A percentile compares a stretch with the other conserved stretches of the same genome.
These are phyloP conservation scores for Aegilops tauschii DNA, from an alignment of 176 grass and related monocot species.

Conservation along the genomic window DNA sequence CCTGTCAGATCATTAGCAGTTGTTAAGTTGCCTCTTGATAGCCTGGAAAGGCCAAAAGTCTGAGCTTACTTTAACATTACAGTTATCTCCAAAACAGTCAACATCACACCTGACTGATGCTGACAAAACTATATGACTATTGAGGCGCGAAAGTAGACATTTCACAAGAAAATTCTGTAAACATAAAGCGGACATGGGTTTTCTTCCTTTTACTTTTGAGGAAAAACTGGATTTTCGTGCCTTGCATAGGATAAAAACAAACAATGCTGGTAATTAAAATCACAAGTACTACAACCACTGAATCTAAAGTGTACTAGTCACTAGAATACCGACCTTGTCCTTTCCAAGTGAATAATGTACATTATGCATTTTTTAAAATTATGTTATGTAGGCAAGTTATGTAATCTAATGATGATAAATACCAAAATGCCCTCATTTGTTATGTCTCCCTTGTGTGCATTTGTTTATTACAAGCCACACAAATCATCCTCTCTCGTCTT, in stretches of 20 bases:
- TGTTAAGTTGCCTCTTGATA: neutral
- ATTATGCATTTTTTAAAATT: neutral
- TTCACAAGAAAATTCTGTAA: neutral
- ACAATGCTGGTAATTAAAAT: neutral
- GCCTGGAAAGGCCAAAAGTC: neutral
- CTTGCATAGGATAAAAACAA: neutral
- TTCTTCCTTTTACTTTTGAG: neutral
- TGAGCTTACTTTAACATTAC: neutral
- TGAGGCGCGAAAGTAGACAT: neutral
- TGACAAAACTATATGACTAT: neutral
- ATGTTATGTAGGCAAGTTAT: neutral
- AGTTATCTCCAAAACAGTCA: neutral
- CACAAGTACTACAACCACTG: neutral
- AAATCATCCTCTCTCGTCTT: neutral
- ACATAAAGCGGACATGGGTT: neutral
- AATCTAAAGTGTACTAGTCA: neutral
- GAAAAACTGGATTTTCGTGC: neutral
- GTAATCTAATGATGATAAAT: neutral
- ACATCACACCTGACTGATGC: neutral
- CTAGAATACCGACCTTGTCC: neutral
- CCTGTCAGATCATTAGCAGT: neutral
- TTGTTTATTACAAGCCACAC: neutral
- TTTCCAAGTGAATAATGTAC: neutral
- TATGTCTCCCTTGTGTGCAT: neutral
- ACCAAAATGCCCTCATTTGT: neutral